Evolutionary conservation across 1,284 basidiomycete species (phyloP).

Genomic region (Papiliotrema laurentii): DNA sequence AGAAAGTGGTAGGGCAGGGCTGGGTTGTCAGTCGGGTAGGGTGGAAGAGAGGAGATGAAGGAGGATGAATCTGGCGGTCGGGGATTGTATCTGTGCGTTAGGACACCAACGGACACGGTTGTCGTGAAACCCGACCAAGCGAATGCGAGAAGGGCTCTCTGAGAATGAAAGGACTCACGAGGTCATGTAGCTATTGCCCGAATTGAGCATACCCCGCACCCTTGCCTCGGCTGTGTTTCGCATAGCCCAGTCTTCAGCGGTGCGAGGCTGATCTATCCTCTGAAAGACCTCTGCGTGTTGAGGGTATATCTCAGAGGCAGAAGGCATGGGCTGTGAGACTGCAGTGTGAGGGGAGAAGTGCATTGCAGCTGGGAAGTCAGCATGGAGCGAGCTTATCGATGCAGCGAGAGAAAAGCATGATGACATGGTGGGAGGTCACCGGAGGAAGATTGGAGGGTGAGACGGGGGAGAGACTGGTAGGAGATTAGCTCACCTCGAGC

Average conservation of each 20-base stretch:
- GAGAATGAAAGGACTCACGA: constrained; percentile 1
- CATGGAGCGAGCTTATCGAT: not conserved
- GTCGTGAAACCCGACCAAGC: not conserved
- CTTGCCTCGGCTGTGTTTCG: constrained; percentile 18
- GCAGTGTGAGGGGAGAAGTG: constrained; percentile 44
- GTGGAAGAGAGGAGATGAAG: not conserved
- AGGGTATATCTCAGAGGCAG: constrained; percentile 28
- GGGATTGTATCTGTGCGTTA: too few species aligned
- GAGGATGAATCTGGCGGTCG: constrained; percentile 1
- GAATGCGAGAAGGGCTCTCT: not conserved
- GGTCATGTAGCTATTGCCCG: constrained; percentile 5
- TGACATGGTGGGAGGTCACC: too few species aligned
- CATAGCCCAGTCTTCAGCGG: constrained; percentile 27
- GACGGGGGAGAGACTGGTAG: not conserved
- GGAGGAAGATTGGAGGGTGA: too few species aligned
- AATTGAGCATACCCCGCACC: constrained; percentile 13
- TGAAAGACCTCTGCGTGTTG: constrained; percentile 29
- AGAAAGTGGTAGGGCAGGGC: constrained; percentile 17
- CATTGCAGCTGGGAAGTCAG: constrained; percentile 33
- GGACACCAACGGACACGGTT: too few species aligned
- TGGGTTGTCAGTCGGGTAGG: not conserved
- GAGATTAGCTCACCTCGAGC: constrained; percentile 36
- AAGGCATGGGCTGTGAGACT: constrained; percentile 24
- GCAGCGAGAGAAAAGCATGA: too few species aligned
- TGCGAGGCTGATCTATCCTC: constrained; percentile 26